These are phyloP conservation scores for Pyrus hybrid DNA, from an alignment of 331 rosid species.

Conservation along the genomic window DNA sequence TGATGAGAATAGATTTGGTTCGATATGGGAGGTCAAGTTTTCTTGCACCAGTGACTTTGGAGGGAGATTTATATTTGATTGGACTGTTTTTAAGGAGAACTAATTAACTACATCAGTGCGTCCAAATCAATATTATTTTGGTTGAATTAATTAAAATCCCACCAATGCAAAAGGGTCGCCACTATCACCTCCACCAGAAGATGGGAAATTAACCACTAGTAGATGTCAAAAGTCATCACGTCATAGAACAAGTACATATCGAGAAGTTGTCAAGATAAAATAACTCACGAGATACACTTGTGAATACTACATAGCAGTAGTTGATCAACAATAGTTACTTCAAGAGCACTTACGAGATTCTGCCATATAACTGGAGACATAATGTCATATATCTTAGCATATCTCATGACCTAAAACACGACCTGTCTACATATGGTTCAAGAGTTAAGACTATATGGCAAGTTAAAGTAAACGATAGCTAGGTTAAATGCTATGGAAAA, in stretches of 20 bases:
- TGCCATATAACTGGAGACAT: background rate
- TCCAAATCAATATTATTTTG: background rate
- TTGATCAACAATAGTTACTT: background rate
- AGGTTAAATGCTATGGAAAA: background rate
- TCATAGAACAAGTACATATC: background rate
- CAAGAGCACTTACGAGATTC: too few relatives aligned
- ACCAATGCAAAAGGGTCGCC: conserved; percentile 17
- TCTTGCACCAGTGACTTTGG: too few relatives aligned
- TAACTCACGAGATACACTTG: background rate
- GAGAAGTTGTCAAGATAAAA: background rate
- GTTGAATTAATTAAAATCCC: conserved; percentile 9
- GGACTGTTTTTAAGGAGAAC: background rate
- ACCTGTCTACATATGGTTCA: background rate
- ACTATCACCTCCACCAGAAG: conserved; percentile 17
- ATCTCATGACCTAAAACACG: background rate
- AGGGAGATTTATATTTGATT: conserved; percentile 11
- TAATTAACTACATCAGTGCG: background rate
- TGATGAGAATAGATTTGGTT: conserved; percentile 57
- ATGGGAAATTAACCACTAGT: background rate
- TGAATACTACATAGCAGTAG: background rate
- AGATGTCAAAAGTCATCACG: background rate
- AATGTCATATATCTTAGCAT: too few relatives aligned
- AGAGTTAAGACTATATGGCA: background rate
- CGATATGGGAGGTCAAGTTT: conserved; percentile 53
- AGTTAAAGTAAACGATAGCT: background rate